Evolutionary conservation across 345 rosid genomes (phyloP).

Genomic region (Trapa bicornis): DNA sequence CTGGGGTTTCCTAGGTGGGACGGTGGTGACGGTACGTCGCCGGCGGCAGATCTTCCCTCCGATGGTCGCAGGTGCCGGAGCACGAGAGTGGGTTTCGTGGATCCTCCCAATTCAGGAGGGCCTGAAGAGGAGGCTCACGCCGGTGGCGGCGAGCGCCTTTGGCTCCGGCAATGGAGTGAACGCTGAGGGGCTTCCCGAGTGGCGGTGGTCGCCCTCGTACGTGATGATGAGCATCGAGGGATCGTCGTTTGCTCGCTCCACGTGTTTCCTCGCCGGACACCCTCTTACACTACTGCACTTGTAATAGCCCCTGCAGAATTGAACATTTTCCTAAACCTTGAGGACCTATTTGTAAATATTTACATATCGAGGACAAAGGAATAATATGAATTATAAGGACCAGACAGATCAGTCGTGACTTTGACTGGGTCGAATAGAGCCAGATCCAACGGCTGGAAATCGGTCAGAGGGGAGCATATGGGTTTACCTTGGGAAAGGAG

Average conservation of each 20-base stretch:
- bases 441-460: background rate
- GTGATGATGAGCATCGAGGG: conserved; percentile 28
- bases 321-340: background rate
- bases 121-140: conserved; percentile 2
- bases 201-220: conserved; percentile 38
- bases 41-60: background rate
- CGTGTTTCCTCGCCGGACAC: conserved; percentile 45
- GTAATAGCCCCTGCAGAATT: conserved; percentile 30
- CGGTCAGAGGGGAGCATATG: no score
- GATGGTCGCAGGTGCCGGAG: background rate
- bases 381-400: no score
- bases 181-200: conserved; percentile 7
- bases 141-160: background rate
- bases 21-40: background rate
- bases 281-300: conserved; percentile 36
- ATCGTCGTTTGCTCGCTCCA: conserved; percentile 33
- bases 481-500: conserved; percentile 26
- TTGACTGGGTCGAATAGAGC: background rate
- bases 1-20: background rate
- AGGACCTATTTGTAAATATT: background rate
- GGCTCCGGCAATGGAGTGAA: conserved; percentile 6
- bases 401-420: background rate
- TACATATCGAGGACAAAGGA: background rate
- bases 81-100: no score
- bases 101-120: background rate